Evolutionary conservation across 2,329 filamentous ascomycete species (phyloP), one percentile per base, ranked within the genome.

Genomic region (Diplodia corticola): DNA sequence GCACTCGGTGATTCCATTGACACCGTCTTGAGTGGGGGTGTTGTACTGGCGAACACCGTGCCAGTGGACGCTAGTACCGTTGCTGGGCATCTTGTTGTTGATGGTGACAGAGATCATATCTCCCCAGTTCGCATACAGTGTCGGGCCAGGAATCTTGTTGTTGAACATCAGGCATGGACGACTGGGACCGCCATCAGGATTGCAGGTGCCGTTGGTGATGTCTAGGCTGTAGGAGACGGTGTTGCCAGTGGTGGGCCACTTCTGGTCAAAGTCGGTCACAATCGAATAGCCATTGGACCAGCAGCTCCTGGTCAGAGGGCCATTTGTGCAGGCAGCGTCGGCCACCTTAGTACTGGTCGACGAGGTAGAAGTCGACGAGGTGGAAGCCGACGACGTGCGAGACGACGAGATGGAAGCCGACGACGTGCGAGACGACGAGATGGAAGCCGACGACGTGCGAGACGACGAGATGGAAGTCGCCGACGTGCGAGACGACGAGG

Each of bases 121-220:
- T n/a, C 80, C 80, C 77, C 78, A 79, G 55, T 79, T 66, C 15
- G 61, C 54, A 44, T 55, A 53, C 3, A 61, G 44, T 4, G 69
- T 66, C 9, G 90, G 90, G 0, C 88, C 90, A 0, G 90, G 90
- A 67, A 86, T 88, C 50, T 86, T 82, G 13, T 85, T 85, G 35
- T 77, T 77, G 61, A 77, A 73, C 71, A 15, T 69, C 70, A 74
- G 76, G 17, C 69, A 73, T 75, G 63, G 69, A 70, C 69, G 71
- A 71, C 65, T 74, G 67, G 68, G 46, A 1, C 46, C 54, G 4
- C 80, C 80, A 70, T 82, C 80, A 4, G 78, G 76, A 53, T 78
- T 77, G 60, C 74, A 73, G 3, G 80, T 81, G 5, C 73, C 73
- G 64, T 81, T 80, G 3, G 78, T 77, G 48, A 82, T 76, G 35